Conservation (phyloP, 129 eudicot species). For the sunflower (Helianthus annuus) region HanXRQr2.0-SUNRISE NC_035436.2:197171347-197171846, state of each 20-base stretch:
- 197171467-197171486: no score
- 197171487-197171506: no score
- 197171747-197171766: background rate
- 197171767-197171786: conserved; percentile 20
- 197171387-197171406: no score
- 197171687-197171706: conserved; percentile 91
- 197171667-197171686: conserved; percentile 94
- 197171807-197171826: background rate
- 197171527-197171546: no score
- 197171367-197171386: no score
- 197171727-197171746: conserved; percentile 7
- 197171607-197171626: conserved; percentile 95
- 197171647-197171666: conserved; percentile 95
- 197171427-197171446: no score
- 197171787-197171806: background rate
- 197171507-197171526: no score
- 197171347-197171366: no score
- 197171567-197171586: background rate
- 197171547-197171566: no score
- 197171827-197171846: conserved; percentile 22
- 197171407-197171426: no score
- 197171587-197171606: conserved; percentile 77
- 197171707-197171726: conserved; percentile 76
- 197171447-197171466: no score
- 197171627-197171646: conserved; percentile 79